phyloP scores from a whole-genome alignment of 768 basidiomycete genomes.

The Amanita pallidorosea region DNA sequence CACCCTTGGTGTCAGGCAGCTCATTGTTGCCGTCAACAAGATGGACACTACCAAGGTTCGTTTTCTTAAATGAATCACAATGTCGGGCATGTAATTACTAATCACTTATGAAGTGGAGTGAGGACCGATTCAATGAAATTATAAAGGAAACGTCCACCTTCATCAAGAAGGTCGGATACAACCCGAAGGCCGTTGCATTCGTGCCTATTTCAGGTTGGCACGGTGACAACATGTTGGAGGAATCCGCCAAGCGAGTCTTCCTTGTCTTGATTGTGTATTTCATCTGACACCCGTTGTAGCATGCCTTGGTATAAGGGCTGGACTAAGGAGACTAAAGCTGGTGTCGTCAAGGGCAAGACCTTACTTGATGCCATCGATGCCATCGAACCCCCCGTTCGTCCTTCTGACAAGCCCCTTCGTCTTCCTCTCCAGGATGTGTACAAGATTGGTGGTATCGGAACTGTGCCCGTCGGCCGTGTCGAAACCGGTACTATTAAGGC shows the following conservation, averaged over 20 bases:
- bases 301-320: constrained; percentile 99
- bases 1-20: constrained; percentile 99
- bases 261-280: background rate
- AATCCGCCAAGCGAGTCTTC: constrained; percentile 74
- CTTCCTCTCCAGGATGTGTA: constrained; percentile 99
- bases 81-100: background rate
- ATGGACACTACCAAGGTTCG: constrained; percentile 97
- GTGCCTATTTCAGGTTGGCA: constrained; percentile 99
- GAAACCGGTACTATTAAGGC: constrained; percentile 99
- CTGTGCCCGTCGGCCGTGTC: constrained; percentile 99
- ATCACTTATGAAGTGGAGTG: constrained; percentile 66
- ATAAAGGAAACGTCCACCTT: constrained; percentile 95
- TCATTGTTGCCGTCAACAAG: constrained; percentile 99
- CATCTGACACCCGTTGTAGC: constrained; percentile 31
- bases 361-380: constrained; percentile 99
- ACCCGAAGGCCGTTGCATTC: constrained; percentile 97
- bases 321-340: constrained; percentile 92
- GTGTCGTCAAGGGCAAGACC: constrained; percentile 95
- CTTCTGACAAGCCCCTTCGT: constrained; percentile 99
- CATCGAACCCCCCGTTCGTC: constrained; percentile 95
- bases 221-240: constrained; percentile 99
- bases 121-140: constrained; percentile 99
- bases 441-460: constrained; percentile 99
- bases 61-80: background rate
- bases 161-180: constrained; percentile 99